These are phyloP conservation scores for Capronia americana DNA, from an alignment of 2,329 filamentous ascomycete species.

Conservation along the genomic window DNA sequence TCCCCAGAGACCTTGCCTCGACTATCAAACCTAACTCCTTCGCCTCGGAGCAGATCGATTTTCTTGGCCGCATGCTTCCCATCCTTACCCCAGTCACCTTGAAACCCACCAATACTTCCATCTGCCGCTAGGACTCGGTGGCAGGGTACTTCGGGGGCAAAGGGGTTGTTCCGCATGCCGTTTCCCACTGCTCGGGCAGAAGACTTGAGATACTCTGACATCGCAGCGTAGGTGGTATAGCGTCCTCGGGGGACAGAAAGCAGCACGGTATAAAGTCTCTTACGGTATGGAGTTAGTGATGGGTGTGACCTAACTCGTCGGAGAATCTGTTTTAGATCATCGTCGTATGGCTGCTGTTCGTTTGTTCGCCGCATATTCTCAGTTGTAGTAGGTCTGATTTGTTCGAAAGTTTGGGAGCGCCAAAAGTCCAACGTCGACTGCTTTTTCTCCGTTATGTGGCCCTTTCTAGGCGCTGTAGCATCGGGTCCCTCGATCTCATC, in stretches of 20 bases:
- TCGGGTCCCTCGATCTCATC: neutral
- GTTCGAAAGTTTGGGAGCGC: constrained; percentile 8
- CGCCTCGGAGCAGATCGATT: constrained; percentile 49
- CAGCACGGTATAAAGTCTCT: constrained; percentile 70
- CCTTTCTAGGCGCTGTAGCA: constrained; percentile 7
- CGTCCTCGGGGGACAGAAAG: constrained; percentile 77
- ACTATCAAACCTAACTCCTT: constrained; percentile 55
- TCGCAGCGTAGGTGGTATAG: constrained; percentile 77
- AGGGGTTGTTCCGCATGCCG: constrained; percentile 77
- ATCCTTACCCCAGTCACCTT: constrained; percentile 57
- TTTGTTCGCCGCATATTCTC: neutral
- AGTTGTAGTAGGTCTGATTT: neutral
- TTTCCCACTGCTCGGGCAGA: constrained; percentile 80
- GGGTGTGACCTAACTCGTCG: constrained; percentile 52
- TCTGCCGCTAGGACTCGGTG: constrained; percentile 79
- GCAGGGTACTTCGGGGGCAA: constrained; percentile 81
- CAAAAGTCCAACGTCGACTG: constrained; percentile 33
- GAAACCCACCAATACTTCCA: constrained; percentile 63
- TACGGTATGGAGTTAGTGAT: constrained; percentile 58
- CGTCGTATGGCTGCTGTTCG: neutral
- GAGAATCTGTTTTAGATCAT: constrained; percentile 40
- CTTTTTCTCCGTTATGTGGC: constrained; percentile 8
- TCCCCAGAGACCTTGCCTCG: constrained; percentile 51
- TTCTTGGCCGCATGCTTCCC: constrained; percentile 52
- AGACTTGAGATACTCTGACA: constrained; percentile 71